Evolutionary conservation across 192 early-diverging fungal genomes (phyloP).

Genomic region (Irineochytrium annulatum): DNA sequence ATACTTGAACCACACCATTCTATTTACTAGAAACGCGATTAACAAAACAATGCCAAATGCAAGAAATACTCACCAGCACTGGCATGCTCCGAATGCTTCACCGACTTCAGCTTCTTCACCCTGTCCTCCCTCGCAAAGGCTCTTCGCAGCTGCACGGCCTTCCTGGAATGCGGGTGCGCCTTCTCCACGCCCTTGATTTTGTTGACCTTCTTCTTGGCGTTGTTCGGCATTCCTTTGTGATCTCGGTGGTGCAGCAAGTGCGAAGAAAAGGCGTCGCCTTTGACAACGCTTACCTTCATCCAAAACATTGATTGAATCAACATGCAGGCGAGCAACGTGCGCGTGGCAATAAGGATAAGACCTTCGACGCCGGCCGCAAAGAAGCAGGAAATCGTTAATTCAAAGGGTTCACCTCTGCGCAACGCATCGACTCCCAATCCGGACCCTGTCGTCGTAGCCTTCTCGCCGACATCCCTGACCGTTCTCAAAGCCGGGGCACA

Average conservation of each 20-base stretch:
- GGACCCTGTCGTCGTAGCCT: neutral
- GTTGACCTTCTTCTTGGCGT: slow-evolving; percentile 23
- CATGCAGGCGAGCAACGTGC: no score
- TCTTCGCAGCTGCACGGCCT: slow-evolving; percentile 62
- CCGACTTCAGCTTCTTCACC: slow-evolving; percentile 41
- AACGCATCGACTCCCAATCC: neutral
- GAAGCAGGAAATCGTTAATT: neutral
- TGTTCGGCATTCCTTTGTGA: slow-evolving; percentile 20
- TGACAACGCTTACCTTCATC: neutral
- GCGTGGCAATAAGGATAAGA: no score
- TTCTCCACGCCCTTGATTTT: slow-evolving; percentile 49
- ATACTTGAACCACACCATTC: slow-evolving; percentile 63
- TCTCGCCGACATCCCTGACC: neutral
- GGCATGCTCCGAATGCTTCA: slow-evolving; percentile 28
- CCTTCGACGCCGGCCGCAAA: no score
- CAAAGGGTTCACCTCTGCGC: neutral
- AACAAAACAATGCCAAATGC: neutral
- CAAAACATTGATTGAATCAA: no score
- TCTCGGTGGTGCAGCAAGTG: neutral
- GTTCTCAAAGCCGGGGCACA: neutral
- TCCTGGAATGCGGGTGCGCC: slow-evolving; percentile 74
- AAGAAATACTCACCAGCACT: slow-evolving; percentile 7
- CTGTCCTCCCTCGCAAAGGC: slow-evolving; percentile 52
- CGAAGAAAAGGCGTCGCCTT: neutral
- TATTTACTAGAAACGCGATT: slow-evolving; percentile 35